Conservation (phyloP, 2,329 filamentous ascomycete genomes). For the Coleophoma crateriformis region DNA sequence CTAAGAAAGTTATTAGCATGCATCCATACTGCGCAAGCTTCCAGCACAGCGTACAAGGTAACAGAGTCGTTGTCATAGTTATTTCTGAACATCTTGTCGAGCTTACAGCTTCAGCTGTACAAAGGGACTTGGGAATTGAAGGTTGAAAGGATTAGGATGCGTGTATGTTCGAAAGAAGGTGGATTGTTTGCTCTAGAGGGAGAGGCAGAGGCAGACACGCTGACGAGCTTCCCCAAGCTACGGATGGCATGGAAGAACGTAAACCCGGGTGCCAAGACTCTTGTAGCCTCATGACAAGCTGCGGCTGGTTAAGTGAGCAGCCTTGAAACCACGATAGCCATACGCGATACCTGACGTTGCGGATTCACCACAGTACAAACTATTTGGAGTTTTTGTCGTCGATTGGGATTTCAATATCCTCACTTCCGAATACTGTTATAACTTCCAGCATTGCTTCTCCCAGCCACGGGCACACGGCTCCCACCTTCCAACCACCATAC, state of each 20-base stretch:
- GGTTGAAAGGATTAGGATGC: conserved; percentile 3
- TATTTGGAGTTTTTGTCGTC: too few species aligned
- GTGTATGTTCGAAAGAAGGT: neutral
- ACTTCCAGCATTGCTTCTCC: too few species aligned
- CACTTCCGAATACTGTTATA: too few species aligned
- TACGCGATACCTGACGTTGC: neutral
- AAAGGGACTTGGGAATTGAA: neutral
- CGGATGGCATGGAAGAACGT: neutral
- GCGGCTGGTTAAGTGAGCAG: neutral
- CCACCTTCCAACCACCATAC: too few species aligned
- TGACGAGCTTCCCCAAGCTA: conserved; percentile 16
- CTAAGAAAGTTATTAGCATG: conserved; percentile 40
- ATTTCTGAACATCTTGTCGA: conserved; percentile 87
- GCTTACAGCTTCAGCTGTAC: conserved; percentile 11
- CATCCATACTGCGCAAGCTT: neutral
- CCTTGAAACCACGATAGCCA: neutral
- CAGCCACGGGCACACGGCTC: too few species aligned
- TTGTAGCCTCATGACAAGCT: neutral
- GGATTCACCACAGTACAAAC: too few species aligned
- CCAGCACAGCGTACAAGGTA: conserved; percentile 73
- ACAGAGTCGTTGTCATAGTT: conserved; percentile 99
- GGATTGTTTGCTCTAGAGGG: conserved; percentile 5
- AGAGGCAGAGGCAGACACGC: conserved; percentile 19
- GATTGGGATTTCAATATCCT: too few species aligned
- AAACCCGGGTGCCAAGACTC: too few species aligned